Percentiles rank a stretch among this genome's conserved stretches.
These are phyloP conservation scores for Yarrowia osloensis DNA, from an alignment of 805 yeast species.

Conservation along the genomic window DNA sequence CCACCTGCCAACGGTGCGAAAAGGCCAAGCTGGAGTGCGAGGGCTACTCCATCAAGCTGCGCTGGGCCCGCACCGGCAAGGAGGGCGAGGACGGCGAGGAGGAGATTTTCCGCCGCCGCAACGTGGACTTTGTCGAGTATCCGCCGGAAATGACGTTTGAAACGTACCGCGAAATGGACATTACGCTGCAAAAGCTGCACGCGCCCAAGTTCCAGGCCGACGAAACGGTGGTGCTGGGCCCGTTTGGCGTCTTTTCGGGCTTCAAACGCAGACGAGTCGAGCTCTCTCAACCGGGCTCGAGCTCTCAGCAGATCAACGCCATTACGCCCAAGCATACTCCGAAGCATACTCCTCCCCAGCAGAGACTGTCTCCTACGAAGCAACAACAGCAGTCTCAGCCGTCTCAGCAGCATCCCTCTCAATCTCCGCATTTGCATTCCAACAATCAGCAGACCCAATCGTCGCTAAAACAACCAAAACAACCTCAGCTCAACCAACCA, in stretches of 20 bases:
- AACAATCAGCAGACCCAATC: not conserved
- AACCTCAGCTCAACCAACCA: no score
- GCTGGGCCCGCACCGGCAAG: conserved; percentile 57
- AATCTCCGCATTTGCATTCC: not conserved
- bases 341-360: conserved; percentile 11
- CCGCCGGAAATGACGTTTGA: conserved; percentile 58
- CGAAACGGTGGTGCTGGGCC: conserved; percentile 63
- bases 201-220: conserved; percentile 47
- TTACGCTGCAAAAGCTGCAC: conserved; percentile 60
- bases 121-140: conserved; percentile 63
- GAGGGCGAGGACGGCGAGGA: conserved; percentile 42
- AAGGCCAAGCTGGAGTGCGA: conserved; percentile 70
- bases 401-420: not conserved
- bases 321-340: conserved; percentile 7
- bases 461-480: no score
- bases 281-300: not conserved
- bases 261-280: not conserved
- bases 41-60: conserved; percentile 77
- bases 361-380: not conserved
- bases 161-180: conserved; percentile 82
- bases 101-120: conserved; percentile 61
- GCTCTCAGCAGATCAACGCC: not conserved
- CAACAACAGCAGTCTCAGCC: not conserved
- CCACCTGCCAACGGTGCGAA: conserved; percentile 69
- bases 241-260: conserved; percentile 79